These are phyloP conservation scores for Peronospora belbahrii DNA, from an alignment of 352 stramenopile species.

Conservation along the genomic window DNA sequence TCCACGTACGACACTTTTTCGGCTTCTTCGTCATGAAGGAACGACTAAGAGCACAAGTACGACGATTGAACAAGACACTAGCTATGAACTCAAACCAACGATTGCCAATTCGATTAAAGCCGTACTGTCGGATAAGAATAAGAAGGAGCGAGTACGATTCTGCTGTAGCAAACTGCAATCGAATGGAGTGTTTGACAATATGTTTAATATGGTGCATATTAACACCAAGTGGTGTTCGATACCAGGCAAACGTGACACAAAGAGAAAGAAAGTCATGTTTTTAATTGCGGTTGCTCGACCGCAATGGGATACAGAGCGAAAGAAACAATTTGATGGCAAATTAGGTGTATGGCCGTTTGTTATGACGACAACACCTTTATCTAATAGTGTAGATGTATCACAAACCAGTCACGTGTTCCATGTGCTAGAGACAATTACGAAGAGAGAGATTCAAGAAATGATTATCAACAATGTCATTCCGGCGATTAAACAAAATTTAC, in stretches of 20 bases:
- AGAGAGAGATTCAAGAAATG: slow-evolving; percentile 31
- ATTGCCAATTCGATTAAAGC: slow-evolving; percentile 29
- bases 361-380: slow-evolving; percentile 7
- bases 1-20: slow-evolving; percentile 33
- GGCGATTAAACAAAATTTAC: slow-evolving; percentile 32
- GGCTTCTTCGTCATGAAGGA: slow-evolving; percentile 26
- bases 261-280: slow-evolving; percentile 37
- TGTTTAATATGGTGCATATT: slow-evolving; percentile 37
- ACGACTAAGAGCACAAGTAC: background rate
- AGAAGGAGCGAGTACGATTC: slow-evolving; percentile 28
- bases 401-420: slow-evolving; percentile 10
- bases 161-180: slow-evolving; percentile 27
- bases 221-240: slow-evolving; percentile 36
- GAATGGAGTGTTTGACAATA: slow-evolving; percentile 33
- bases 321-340: slow-evolving; percentile 36
- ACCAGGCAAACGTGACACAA: slow-evolving; percentile 15
- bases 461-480: slow-evolving; percentile 28
- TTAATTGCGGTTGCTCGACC: slow-evolving; percentile 33
- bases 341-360: slow-evolving; percentile 33
- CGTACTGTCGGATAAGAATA: slow-evolving; percentile 33
- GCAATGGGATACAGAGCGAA: slow-evolving; percentile 27
- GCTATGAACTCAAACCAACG: slow-evolving; percentile 7
- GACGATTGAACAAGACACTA: slow-evolving; percentile 6
- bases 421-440: slow-evolving; percentile 22
- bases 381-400: background rate